Evolutionary conservation across 2,329 filamentous ascomycete genomes (phyloP).

Genomic region (Fusarium longipes): DNA sequence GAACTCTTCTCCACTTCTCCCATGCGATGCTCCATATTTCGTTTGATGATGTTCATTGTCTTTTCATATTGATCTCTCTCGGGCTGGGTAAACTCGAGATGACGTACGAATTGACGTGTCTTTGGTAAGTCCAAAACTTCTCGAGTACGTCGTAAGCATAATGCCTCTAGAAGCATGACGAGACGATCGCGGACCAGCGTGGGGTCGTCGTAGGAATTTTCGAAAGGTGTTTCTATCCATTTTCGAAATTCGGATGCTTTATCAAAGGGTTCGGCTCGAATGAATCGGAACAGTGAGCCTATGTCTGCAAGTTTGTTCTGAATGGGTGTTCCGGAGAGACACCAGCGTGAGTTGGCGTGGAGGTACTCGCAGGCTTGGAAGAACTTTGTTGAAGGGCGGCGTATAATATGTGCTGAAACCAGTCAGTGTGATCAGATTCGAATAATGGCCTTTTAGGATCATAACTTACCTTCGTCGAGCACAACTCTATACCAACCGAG

Average conservation of each 20-base stretch:
- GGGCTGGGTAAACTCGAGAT: background rate
- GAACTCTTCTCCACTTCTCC: slow-evolving; percentile 14
- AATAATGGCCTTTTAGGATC: background rate
- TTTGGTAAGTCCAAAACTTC: slow-evolving; percentile 1
- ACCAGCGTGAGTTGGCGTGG: slow-evolving; percentile 60
- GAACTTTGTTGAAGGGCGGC: slow-evolving; percentile 57
- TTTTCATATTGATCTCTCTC: slow-evolving; percentile 1
- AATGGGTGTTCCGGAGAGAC: slow-evolving; percentile 64
- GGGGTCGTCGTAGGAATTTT: background rate
- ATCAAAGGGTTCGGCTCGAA: slow-evolving; percentile 3
- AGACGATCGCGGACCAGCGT: background rate
- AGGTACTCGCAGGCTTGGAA: slow-evolving; percentile 57
- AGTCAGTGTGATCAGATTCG: fast-evolving
- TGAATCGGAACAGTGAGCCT: slow-evolving; percentile 28
- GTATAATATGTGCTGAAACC: slow-evolving; percentile 57
- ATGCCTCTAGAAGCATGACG: background rate
- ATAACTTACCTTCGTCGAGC: slow-evolving; percentile 57
- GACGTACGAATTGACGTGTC: background rate
- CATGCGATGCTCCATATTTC: slow-evolving; percentile 9
- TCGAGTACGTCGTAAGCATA: background rate
- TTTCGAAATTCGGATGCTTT: slow-evolving; percentile 1
- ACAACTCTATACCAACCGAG: slow-evolving; percentile 55
- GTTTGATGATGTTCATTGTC: background rate
- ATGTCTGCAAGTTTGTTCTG: slow-evolving; percentile 66
- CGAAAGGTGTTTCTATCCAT: background rate